A percentile compares a stretch with the other conserved stretches of the same genome.
Evolutionary conservation across 371 early-diverging fungal species (phyloP).

Genomic region (Mortierella sp.): DNA sequence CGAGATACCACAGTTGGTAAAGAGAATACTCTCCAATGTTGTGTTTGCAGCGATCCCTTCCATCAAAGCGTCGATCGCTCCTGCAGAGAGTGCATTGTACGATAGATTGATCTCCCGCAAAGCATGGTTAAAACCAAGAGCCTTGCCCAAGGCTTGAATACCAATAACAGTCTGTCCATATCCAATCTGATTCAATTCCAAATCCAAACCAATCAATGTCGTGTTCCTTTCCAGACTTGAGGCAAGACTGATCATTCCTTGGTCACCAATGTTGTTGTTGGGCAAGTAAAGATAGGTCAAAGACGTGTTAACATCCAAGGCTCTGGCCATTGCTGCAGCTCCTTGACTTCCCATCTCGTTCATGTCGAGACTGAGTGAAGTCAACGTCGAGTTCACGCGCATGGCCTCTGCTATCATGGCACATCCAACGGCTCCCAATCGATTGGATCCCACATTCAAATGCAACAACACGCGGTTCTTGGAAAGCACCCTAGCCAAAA

Average conservation of each 20-base stretch:
- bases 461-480: conserved; percentile 41
- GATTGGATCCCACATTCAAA: conserved; percentile 47
- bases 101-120: conserved; percentile 50
- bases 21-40: conserved; percentile 48
- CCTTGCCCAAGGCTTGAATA: conserved; percentile 32
- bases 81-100: conserved; percentile 32
- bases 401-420: conserved; percentile 35
- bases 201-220: conserved; percentile 33
- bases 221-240: conserved; percentile 34
- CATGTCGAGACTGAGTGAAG: conserved; percentile 47
- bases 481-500: conserved; percentile 29
- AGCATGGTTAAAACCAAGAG: conserved; percentile 20
- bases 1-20: conserved; percentile 48
- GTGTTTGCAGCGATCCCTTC: conserved; percentile 40
- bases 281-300: conserved; percentile 50
- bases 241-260: conserved; percentile 37
- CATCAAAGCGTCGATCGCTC: conserved; percentile 30
- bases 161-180: conserved; percentile 26
- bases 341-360: conserved; percentile 47
- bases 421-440: conserved; percentile 37
- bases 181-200: conserved; percentile 52
- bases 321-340: conserved; percentile 24
- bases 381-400: conserved; percentile 27
- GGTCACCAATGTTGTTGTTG: conserved; percentile 53
- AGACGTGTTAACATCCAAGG: conserved; percentile 28